These are phyloP conservation scores for Naumovozyma baii DNA, from an alignment of 805 yeast species.

Conservation along the genomic window DNA sequence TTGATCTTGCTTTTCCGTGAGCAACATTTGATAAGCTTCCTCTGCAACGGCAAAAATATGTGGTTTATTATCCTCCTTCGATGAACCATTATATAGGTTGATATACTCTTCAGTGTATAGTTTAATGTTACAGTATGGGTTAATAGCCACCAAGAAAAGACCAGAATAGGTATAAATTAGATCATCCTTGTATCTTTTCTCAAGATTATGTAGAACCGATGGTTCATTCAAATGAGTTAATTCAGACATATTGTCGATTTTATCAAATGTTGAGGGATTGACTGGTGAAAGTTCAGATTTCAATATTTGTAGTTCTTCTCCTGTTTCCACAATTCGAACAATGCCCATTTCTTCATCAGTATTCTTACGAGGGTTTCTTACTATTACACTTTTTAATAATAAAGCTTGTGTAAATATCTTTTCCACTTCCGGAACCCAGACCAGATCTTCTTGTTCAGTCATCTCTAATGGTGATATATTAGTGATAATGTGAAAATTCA, in stretches of 20 bases:
- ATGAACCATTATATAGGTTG: conserved; percentile 42
- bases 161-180: conserved; percentile 91
- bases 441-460: conserved; percentile 9
- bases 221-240: conserved; percentile 91
- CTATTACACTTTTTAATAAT: conserved; percentile 11
- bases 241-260: conserved; percentile 91
- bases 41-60: conserved; percentile 90
- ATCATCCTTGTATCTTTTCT: conserved; percentile 67
- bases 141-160: conserved; percentile 85
- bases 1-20: conserved; percentile 65
- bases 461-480: too few relatives aligned
- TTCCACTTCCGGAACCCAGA: conserved; percentile 28
- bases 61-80: conserved; percentile 49
- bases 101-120: conserved; percentile 58
- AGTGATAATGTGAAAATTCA: too few relatives aligned
- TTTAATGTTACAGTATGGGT: conserved; percentile 72
- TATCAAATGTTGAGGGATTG: conserved; percentile 84
- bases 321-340: conserved; percentile 10
- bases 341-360: conserved; percentile 12
- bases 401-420: conserved; percentile 24
- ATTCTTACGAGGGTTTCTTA: conserved; percentile 16
- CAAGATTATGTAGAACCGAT: conserved; percentile 79
- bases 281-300: conserved; percentile 38
- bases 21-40: conserved; percentile 67
- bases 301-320: conserved; percentile 10